Base-by-base conservation (phyloP, 2,329 filamentous ascomycete species). In the Penicillium vulpinum region DNA sequence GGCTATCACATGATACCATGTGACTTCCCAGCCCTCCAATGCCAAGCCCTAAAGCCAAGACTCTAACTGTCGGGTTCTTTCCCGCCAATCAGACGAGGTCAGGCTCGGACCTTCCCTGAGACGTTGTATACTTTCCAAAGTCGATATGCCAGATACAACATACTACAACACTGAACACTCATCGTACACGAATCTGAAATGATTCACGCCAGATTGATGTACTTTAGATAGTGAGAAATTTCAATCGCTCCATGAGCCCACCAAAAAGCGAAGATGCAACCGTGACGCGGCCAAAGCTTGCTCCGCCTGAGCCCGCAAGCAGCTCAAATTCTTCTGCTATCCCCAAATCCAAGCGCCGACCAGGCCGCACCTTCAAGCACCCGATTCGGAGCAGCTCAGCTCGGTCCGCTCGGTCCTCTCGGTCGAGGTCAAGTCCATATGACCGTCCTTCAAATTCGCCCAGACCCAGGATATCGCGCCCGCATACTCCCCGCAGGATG, bases 321-420 rank as follows among this genome's bases (percentile, higher is more conserved):
- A 41, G n/a, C 3, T 21, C 22, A 11, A 9, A 40, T 6, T 2
- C 45, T 5, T 28, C 43, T 8, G 16, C 38, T 24, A 21, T 10
- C 10, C 24, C 48, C 39, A 55, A 51, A 21, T n/a, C 49, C 22
- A 56, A 54, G 49, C 55, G 55, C 13, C 51, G 54, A 39, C 48
- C 41, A n/a, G 58, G 49, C 10, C 58, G 57, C 9, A 47, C 33
- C 11, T 63, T 61, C 43, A 61, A 61, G 39, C 50, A 47, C 2
- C 52, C 55, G 15, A 31, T 28, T 6, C 41, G 52, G 38, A 61
- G 47, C 44, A 35, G 40, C 36, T 56, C 52, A 8, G 48, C 53
- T 13, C 44, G 36, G 3, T 50, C 51, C 2, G 35, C 39, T n/a
- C 45, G 52, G 16, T 36, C 49, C 15, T 59, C 54, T 16, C 57